Evolutionary conservation across 768 basidiomycete genomes (phyloP), one percentile per base, ranked within the genome.

Genomic region (Chalciporus sphaerocephalus): DNA sequence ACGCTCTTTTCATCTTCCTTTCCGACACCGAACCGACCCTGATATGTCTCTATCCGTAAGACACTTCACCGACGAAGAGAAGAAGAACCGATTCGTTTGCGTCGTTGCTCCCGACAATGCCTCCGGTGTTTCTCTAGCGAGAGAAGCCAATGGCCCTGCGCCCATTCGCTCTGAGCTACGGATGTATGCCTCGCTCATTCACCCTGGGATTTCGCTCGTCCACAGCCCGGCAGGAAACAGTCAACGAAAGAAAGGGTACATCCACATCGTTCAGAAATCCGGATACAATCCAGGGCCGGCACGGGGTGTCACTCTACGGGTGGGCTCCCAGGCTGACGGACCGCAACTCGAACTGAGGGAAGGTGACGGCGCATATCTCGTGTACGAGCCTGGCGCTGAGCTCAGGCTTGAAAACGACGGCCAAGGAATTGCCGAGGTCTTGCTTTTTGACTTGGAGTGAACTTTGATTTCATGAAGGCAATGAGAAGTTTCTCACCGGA

Each of bases 301-400:
- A 0, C 65, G 56, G 2, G 91, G 89, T 0, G 82, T 79, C 0
- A 67, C 64, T 16, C 63, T 95, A 38, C 76, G 68, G 50, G 59
- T 94, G 8, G 69, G 69, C 7, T 59, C 68, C 3, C 69, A 65
- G 5, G 60, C 64, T 1, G 70, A 65, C 15, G 62, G 61, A 0
- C 69, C 69, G 10, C 66, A 76, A 46, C 47, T 81, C 4, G 80
- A 75, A 30, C 64, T 95, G 42, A 76, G 78, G 24, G 94, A 97
- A 56, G 94, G 94, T 0, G 94, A 97, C 58, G 92, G 91, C 0
- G 82, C 83, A 11, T 97, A 92, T 64, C 62, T 95, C 36, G 55
- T 67, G 37, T 73, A 77, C 1, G 76, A 69, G 2, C 64, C 52
- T 20, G 52, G 52, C 1, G 50, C 53, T 0, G 55, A 64, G 20